Evolutionary conservation across 441 rosid genomes (phyloP).

Genomic region (Euphorbia celastroides): DNA sequence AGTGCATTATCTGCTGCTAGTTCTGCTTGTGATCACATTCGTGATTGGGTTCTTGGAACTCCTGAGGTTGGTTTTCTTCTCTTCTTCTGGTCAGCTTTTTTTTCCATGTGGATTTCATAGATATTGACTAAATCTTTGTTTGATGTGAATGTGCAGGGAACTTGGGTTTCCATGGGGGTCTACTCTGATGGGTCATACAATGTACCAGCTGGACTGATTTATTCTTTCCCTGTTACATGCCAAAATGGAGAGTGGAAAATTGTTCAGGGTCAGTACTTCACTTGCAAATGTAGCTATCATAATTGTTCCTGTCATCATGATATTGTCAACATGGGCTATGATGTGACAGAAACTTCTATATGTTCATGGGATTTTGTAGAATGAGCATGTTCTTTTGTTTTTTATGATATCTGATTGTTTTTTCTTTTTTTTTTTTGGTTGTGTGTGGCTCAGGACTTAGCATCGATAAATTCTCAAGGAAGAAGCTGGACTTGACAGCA

Average conservation of each 20-base stretch:
- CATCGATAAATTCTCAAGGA: conserved; percentile 78
- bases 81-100: background rate
- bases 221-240: conserved; percentile 85
- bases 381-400: no score
- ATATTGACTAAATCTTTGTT: background rate
- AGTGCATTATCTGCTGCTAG: conserved; percentile 82
- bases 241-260: conserved; percentile 76
- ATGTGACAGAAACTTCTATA: no score
- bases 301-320: no score
- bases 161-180: conserved; percentile 89
- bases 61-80: conserved; percentile 37
- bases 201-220: conserved; percentile 81
- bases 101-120: background rate
- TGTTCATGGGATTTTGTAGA: no score
- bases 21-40: conserved; percentile 79
- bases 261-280: conserved; percentile 59
- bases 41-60: conserved; percentile 77
- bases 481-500: conserved; percentile 80
- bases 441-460: conserved; percentile 54
- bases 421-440: no score
- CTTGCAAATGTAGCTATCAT: background rate
- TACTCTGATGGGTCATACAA: conserved; percentile 91
- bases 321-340: no score
- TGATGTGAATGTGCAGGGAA: conserved; percentile 41
- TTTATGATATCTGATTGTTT: no score